phyloP scores from a whole-genome alignment of 768 basidiomycete species.

The Pholiota conissans region DNA sequence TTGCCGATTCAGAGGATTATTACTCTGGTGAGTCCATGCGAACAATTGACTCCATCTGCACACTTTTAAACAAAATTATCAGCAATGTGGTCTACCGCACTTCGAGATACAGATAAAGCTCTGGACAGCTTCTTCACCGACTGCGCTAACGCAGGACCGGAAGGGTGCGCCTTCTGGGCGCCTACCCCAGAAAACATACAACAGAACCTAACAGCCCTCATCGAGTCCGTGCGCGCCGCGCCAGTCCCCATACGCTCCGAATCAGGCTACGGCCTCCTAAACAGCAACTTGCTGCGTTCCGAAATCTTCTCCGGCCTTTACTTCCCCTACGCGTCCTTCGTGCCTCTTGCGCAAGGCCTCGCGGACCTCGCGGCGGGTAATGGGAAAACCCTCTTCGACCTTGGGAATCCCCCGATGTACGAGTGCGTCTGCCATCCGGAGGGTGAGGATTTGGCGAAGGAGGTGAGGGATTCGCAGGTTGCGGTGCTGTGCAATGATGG shows the following conservation, averaged over 20 bases:
- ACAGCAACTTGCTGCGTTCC: slow-evolving; percentile 29
- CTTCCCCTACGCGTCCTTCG: slow-evolving; percentile 31
- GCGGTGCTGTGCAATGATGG: slow-evolving; percentile 35
- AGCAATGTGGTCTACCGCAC: slow-evolving; percentile 36
- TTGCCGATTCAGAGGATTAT: slow-evolving; percentile 39
- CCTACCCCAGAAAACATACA: slow-evolving; percentile 29
- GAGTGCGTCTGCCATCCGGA: slow-evolving; percentile 27
- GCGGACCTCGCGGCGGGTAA: slow-evolving; percentile 32
- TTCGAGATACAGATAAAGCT: slow-evolving; percentile 36
- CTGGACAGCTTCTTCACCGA: slow-evolving; percentile 33
- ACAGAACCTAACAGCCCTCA: slow-evolving; percentile 32
- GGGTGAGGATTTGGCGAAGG: slow-evolving; percentile 29
- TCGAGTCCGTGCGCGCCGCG: slow-evolving; percentile 23
- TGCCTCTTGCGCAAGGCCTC: slow-evolving; percentile 31
- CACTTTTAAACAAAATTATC: too few relatives aligned
- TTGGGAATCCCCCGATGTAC: slow-evolving; percentile 20
- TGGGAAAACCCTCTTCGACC: slow-evolving; percentile 25
- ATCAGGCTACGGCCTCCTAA: slow-evolving; percentile 33
- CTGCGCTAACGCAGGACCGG: slow-evolving; percentile 36
- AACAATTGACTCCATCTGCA: too few relatives aligned
- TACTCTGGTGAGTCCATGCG: slow-evolving; percentile 29
- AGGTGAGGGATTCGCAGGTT: slow-evolving; percentile 34
- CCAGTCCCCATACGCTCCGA: slow-evolving; percentile 34
- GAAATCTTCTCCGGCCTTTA: slow-evolving; percentile 34
- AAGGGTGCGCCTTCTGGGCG: slow-evolving; percentile 36